These are phyloP conservation scores for Orbilia javanica DNA, from an alignment of 2,329 filamentous ascomycete species.

Conservation along the genomic window DNA sequence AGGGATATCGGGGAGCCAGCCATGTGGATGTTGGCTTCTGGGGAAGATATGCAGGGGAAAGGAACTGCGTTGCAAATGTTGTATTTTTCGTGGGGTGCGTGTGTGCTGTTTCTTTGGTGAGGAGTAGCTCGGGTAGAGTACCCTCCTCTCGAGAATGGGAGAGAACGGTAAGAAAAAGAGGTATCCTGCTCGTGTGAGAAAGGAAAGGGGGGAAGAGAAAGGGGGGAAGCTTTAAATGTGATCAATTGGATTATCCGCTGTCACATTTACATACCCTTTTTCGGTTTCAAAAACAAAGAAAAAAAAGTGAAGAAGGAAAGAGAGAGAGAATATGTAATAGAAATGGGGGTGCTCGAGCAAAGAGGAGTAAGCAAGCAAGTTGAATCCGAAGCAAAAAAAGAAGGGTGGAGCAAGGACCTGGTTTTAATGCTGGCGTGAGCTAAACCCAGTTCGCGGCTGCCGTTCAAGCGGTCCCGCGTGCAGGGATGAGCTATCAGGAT, in stretches of 20 bases:
- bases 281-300: background rate
- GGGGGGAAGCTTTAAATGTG: slow-evolving; percentile 18
- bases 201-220: slow-evolving; percentile 7
- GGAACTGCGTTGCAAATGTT: slow-evolving; percentile 6
- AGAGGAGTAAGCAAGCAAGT: slow-evolving; percentile 29
- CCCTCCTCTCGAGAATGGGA: background rate
- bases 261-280: slow-evolving; percentile 19
- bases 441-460: slow-evolving; percentile 26
- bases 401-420: slow-evolving; percentile 16
- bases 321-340: slow-evolving; percentile 9
- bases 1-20: slow-evolving; percentile 11
- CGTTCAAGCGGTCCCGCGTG: slow-evolving; percentile 26
- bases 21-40: background rate
- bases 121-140: slow-evolving; percentile 15
- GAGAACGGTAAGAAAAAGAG: background rate
- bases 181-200: slow-evolving; percentile 25
- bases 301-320: slow-evolving; percentile 1
- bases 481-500: slow-evolving; percentile 18
- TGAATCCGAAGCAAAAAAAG: slow-evolving; percentile 1
- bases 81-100: slow-evolving; percentile 23
- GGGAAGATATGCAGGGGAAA: background rate
- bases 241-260: slow-evolving; percentile 23
- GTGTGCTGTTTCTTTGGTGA: slow-evolving; percentile 6
- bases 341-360: slow-evolving; percentile 18
- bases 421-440: slow-evolving; percentile 16